phyloP scores from a whole-genome alignment of 805 yeast genomes.

The Candida succiphila region DNA sequence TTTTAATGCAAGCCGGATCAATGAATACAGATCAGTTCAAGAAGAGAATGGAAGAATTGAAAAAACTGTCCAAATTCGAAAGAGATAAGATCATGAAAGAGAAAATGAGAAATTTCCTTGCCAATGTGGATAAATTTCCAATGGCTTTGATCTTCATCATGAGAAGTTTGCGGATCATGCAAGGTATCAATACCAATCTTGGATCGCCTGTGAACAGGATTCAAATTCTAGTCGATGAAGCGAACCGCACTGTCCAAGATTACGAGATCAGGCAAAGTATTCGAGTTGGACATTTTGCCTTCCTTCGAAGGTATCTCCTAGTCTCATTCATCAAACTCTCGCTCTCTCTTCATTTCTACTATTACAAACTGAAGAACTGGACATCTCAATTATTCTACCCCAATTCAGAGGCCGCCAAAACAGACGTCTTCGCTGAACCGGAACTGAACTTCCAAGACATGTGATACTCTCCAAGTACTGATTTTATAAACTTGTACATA shows the following conservation, averaged over 20 bases:
- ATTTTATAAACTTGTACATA: too few relatives aligned
- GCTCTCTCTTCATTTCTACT: constrained; percentile 17
- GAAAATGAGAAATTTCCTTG: constrained; percentile 43
- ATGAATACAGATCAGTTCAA: constrained; percentile 23
- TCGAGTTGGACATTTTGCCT: constrained; percentile 1
- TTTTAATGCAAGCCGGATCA: constrained; percentile 48
- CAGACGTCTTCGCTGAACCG: too few relatives aligned
- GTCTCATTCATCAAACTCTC: constrained; percentile 14
- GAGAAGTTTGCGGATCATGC: constrained; percentile 67
- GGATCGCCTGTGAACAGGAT: constrained; percentile 72
- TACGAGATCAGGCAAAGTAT: constrained; percentile 5
- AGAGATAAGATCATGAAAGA: constrained; percentile 32
- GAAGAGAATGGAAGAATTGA: constrained; percentile 18
- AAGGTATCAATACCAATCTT: constrained; percentile 51
- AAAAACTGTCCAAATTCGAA: constrained; percentile 26
- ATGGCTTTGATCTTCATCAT: constrained; percentile 54
- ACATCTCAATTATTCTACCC: constrained; percentile 1
- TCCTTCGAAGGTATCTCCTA: constrained; percentile 9
- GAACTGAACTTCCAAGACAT: too few relatives aligned
- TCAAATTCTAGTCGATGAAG: constrained; percentile 50
- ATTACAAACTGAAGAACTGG: constrained; percentile 8
- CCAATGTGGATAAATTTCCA: constrained; percentile 60
- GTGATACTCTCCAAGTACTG: too few relatives aligned
- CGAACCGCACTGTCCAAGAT: constrained; percentile 20
- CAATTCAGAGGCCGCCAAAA: constrained; percentile 23